A percentile compares a stretch with the other conserved stretches of the same genome.
Conservation (phyloP, 768 basidiomycete species). For the Galerina marginata region DNA sequence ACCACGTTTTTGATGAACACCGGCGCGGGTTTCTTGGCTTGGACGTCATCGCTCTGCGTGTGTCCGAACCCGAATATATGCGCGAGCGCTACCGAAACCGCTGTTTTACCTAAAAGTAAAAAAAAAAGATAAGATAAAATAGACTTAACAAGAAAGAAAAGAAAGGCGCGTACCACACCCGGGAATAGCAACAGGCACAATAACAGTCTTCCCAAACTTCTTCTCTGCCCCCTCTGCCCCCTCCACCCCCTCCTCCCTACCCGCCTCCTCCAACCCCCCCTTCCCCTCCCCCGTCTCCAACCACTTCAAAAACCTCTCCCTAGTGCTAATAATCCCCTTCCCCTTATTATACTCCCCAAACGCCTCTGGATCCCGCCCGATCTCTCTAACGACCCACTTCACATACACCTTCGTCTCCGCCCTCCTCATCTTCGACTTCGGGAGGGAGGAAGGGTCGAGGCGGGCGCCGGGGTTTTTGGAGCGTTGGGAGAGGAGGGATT, state of each 20-base stretch:
- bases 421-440: slow-evolving; percentile 72
- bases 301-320: slow-evolving; percentile 82
- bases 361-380: slow-evolving; percentile 57
- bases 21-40: slow-evolving; percentile 73
- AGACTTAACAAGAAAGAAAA: neutral
- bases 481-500: slow-evolving; percentile 60
- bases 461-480: slow-evolving; percentile 6
- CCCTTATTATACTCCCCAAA: slow-evolving; percentile 73
- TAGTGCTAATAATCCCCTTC: slow-evolving; percentile 83
- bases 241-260: slow-evolving; percentile 35
- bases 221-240: slow-evolving; percentile 2
- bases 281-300: slow-evolving; percentile 49
- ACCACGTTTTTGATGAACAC: slow-evolving; percentile 76
- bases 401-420: slow-evolving; percentile 82
- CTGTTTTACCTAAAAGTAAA: slow-evolving; percentile 76
- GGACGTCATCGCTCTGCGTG: slow-evolving; percentile 92
- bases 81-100: slow-evolving; percentile 77
- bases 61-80: slow-evolving; percentile 88
- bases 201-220: slow-evolving; percentile 72
- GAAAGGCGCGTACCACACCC: slow-evolving; percentile 77
- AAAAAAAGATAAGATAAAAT: slow-evolving; percentile 17
- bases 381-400: slow-evolving; percentile 83
- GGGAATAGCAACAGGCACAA: slow-evolving; percentile 89
- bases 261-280: slow-evolving; percentile 34
- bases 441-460: slow-evolving; percentile 40